Conservation (phyloP, 1,284 basidiomycete genomes). For the Tylopilus sp. region DNA sequence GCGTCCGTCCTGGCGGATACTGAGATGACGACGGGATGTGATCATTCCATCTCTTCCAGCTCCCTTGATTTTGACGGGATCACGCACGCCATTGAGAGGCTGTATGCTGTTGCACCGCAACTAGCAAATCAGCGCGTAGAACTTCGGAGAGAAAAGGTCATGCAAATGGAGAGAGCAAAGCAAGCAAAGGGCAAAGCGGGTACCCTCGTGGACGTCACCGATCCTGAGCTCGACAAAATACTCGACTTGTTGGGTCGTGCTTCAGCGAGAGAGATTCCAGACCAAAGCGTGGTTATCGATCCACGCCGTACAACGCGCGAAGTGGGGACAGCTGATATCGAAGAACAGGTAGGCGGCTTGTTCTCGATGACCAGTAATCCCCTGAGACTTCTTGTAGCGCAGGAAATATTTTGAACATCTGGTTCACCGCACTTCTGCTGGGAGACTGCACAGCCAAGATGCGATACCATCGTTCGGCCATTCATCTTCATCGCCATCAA, state of each 20-base stretch:
- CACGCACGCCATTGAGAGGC: constrained; percentile 79
- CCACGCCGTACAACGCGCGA: constrained; percentile 55
- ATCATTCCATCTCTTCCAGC: constrained; percentile 31
- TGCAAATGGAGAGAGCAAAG: constrained; percentile 59
- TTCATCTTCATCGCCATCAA: constrained; percentile 5
- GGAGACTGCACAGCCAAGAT: constrained; percentile 71
- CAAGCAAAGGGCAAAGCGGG: constrained; percentile 45
- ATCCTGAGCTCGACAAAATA: constrained; percentile 65
- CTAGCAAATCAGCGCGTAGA: constrained; percentile 84
- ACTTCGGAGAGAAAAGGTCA: constrained; percentile 62
- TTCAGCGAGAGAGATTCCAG: constrained; percentile 57
- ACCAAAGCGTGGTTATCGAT: constrained; percentile 66
- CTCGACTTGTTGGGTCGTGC: constrained; percentile 71
- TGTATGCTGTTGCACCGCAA: constrained; percentile 81
- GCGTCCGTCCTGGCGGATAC: background rate
- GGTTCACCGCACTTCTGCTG: constrained; percentile 59
- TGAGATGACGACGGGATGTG: constrained; percentile 52
- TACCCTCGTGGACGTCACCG: constrained; percentile 25
- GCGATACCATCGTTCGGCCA: constrained; percentile 35
- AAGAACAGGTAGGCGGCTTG: constrained; percentile 50
- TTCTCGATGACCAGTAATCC: background rate
- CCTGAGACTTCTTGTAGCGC: constrained; percentile 40
- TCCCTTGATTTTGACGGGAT: constrained; percentile 80
- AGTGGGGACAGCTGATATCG: constrained; percentile 47
- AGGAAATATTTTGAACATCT: constrained; percentile 70